Conservation (phyloP, 1,139 yeast species). For the Nakaseomyces nivariensis region DNA sequence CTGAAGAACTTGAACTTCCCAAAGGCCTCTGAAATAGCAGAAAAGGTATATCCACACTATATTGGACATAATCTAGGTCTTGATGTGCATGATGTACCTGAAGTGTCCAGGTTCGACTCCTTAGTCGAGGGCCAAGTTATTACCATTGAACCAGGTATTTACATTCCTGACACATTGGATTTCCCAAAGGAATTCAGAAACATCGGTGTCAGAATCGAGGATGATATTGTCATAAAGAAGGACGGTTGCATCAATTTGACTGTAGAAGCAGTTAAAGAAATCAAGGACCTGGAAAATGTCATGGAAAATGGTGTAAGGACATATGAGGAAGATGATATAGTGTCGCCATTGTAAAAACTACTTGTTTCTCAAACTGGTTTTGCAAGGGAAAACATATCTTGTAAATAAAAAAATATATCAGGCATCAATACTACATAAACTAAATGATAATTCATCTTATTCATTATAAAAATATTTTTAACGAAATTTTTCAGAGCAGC, state of each 20-base stretch:
- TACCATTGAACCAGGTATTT: slow-evolving; percentile 92
- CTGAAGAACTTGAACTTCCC: slow-evolving; percentile 64
- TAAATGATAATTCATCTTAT: too few species aligned
- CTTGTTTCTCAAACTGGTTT: too few species aligned
- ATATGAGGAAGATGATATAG: slow-evolving; percentile 43
- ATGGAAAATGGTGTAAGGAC: slow-evolving; percentile 48
- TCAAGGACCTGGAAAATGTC: slow-evolving; percentile 63
- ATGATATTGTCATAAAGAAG: slow-evolving; percentile 72
- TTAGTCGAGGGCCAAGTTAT: slow-evolving; percentile 61
- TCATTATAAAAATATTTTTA: too few species aligned
- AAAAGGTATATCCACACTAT: slow-evolving; percentile 80
- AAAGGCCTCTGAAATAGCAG: slow-evolving; percentile 32
- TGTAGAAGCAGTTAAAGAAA: slow-evolving; percentile 75
- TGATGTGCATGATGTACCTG: slow-evolving; percentile 81
- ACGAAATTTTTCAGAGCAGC: not conserved
- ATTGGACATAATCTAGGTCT: slow-evolving; percentile 93
- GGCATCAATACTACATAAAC: not conserved
- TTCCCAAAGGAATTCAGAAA: slow-evolving; percentile 81
- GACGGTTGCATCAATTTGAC: slow-evolving; percentile 54
- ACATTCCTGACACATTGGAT: slow-evolving; percentile 57
- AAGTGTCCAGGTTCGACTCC: slow-evolving; percentile 42
- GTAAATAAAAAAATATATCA: not conserved
- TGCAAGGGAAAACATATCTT: not conserved
- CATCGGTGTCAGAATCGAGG: slow-evolving; percentile 91
- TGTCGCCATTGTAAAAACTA: slow-evolving; percentile 30